Evolutionary conservation across 768 basidiomycete genomes (phyloP).

Genomic region (Fomitopsis pulvina): DNA sequence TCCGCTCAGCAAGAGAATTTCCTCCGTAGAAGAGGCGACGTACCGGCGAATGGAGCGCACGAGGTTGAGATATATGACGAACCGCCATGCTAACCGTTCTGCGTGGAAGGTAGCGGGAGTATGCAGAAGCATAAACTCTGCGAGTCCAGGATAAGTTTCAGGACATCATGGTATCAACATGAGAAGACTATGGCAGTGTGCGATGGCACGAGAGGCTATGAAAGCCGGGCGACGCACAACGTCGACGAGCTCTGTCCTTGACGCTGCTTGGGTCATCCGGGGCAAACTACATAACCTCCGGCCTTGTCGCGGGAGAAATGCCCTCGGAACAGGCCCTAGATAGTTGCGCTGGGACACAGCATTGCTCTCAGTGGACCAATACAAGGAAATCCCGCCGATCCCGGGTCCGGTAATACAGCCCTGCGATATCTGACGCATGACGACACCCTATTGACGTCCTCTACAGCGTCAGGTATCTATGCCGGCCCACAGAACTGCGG

Average conservation of each 20-base stretch:
- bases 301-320: background rate
- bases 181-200: background rate
- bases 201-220: background rate
- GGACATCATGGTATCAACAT: background rate
- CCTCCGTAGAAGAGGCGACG: slow-evolving; percentile 14
- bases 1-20: slow-evolving; percentile 1
- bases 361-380: too few species aligned
- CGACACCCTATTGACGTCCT: too few species aligned
- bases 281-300: background rate
- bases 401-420: too few species aligned
- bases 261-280: background rate
- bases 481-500: too few species aligned
- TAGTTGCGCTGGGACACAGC: too few species aligned
- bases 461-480: too few species aligned
- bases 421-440: too few species aligned
- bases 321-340: background rate
- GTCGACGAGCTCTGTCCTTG: background rate
- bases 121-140: slow-evolving; percentile 83
- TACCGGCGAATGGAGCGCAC: slow-evolving; percentile 76
- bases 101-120: slow-evolving; percentile 70
- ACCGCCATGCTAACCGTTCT: slow-evolving; percentile 80
- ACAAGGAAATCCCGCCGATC: too few species aligned
- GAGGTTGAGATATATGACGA: slow-evolving; percentile 84
- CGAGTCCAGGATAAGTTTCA: slow-evolving; percentile 2
- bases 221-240: background rate